Evolutionary conservation across 306 rosid genomes (phyloP).

Genomic region (Acacia melanoxylon): DNA sequence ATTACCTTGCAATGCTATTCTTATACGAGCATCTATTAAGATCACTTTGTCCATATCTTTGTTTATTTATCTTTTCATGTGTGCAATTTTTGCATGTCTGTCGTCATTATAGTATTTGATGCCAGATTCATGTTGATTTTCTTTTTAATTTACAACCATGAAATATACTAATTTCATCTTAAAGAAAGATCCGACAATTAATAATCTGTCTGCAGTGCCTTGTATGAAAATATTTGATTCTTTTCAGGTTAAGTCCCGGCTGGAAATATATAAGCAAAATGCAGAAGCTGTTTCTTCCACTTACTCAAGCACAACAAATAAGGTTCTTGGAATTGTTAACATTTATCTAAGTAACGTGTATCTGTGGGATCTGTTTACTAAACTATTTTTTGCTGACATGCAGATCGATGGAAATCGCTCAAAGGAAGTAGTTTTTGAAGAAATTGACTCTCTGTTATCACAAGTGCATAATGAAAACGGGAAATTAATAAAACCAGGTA

Average conservation of each 20-base stretch:
- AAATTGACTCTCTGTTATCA: slow-evolving; percentile 62
- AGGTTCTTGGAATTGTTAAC: slow-evolving; percentile 45
- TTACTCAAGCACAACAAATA: slow-evolving; percentile 63
- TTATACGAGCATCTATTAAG: not conserved
- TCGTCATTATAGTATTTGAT: not conserved
- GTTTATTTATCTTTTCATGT: too few species aligned
- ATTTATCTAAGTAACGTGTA: slow-evolving; percentile 21
- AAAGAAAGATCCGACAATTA: not conserved
- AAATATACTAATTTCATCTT: slow-evolving; percentile 12
- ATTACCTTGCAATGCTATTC: slow-evolving; percentile 13
- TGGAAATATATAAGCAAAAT: slow-evolving; percentile 76
- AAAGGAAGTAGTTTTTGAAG: slow-evolving; percentile 70
- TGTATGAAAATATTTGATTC: slow-evolving; percentile 17
- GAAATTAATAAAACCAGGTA: slow-evolving; percentile 47
- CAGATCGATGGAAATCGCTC: slow-evolving; percentile 83
- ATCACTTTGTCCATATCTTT: not conserved
- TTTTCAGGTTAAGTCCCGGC: slow-evolving; percentile 76
- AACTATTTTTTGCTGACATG: slow-evolving; percentile 22
- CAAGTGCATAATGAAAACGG: slow-evolving; percentile 56
- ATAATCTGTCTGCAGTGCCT: slow-evolving; percentile 13
- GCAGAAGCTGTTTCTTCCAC: slow-evolving; percentile 68
- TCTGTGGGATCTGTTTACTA: slow-evolving; percentile 14
- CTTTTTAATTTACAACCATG: slow-evolving; percentile 9
- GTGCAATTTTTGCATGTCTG: too few species aligned
- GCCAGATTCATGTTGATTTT: not conserved